Conservation (phyloP, 2,329 filamentous ascomycete genomes). For the Fusarium metavorans region DNA sequence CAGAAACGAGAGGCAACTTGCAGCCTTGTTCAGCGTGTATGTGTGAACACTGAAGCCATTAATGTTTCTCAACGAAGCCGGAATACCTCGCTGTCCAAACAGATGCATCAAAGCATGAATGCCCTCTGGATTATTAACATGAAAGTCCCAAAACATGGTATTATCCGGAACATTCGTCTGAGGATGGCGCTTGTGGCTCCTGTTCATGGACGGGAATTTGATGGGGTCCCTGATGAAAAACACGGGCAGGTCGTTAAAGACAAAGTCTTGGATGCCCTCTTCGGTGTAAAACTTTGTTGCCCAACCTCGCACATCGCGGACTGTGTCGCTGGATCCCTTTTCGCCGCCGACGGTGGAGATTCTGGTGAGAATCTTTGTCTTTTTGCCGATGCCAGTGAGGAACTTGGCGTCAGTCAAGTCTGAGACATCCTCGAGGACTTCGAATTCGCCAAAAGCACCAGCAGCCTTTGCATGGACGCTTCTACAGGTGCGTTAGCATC, state of each 20-base stretch:
- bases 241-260: constrained; percentile 60
- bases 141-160: constrained; percentile 54
- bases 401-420: constrained; percentile 25
- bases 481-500: neutral
- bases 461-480: constrained; percentile 28
- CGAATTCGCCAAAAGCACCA: constrained; percentile 22
- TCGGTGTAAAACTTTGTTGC: constrained; percentile 50
- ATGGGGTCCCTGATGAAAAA: constrained; percentile 62
- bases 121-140: constrained; percentile 52
- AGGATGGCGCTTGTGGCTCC: constrained; percentile 59
- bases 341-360: constrained; percentile 66
- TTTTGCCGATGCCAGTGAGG: constrained; percentile 11
- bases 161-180: constrained; percentile 56
- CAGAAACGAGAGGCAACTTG: too few species aligned
- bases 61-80: constrained; percentile 58
- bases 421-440: constrained; percentile 20
- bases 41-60: constrained; percentile 63
- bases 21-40: constrained; percentile 55
- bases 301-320: constrained; percentile 75
- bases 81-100: constrained; percentile 63
- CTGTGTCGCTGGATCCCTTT: constrained; percentile 73
- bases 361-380: constrained; percentile 2
- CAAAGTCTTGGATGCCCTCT: constrained; percentile 46
- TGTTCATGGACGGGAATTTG: constrained; percentile 60
- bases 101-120: constrained; percentile 64